Evolutionary conservation across 108 stramenopile species (phyloP).

Genomic region (Nitzschia sp.): DNA sequence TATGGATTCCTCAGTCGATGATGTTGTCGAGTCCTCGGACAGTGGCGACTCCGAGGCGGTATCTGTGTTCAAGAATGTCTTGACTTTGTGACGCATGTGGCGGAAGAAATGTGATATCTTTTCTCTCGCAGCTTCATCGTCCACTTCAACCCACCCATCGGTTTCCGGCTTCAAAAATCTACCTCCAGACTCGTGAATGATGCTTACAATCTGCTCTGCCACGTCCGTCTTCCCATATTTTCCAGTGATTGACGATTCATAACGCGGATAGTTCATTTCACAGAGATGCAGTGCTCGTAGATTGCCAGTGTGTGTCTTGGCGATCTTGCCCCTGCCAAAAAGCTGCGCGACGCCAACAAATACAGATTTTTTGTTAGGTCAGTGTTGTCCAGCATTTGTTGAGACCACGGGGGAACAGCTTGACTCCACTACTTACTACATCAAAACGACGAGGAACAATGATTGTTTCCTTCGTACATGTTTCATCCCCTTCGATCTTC

Average conservation of each 20-base stretch:
- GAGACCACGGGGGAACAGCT: too few species aligned
- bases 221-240: constrained; percentile 19
- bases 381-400: too few species aligned
- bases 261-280: constrained; percentile 5
- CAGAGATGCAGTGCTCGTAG: background rate
- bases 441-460: constrained; percentile 18
- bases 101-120: constrained; percentile 20
- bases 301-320: constrained; percentile 11
- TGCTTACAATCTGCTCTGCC: background rate
- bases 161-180: constrained; percentile 5
- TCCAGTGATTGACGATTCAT: background rate
- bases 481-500: background rate
- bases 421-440: too few species aligned
- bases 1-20: background rate
- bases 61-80: background rate
- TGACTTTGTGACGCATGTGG: constrained; percentile 6
- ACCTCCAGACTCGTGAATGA: constrained; percentile 13
- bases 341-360: too few species aligned
- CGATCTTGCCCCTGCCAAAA: background rate
- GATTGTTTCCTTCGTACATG: background rate
- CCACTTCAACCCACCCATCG: constrained; percentile 23
- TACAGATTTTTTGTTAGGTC: too few species aligned
- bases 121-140: constrained; percentile 10
- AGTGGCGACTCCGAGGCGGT: background rate
- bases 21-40: background rate